Percentiles rank a stretch among this genome's conserved stretches.
phyloP scores from a whole-genome alignment of 1,139 yeast species.

The Yamadazyma blattariae region DNA sequence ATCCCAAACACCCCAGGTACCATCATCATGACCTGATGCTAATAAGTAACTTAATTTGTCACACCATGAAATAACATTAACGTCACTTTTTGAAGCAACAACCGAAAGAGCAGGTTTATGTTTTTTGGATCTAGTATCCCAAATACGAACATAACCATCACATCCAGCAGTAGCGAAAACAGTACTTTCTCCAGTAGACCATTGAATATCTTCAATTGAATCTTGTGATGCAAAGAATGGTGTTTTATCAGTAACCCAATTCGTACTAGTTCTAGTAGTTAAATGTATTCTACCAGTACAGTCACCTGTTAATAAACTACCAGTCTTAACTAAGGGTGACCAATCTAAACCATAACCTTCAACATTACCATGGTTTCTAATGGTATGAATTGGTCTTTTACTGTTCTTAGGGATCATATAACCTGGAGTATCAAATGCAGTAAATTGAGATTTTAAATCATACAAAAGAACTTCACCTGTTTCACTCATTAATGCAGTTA shows the following conservation, averaged over 20 bases:
- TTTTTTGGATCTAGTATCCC: constrained; percentile 95
- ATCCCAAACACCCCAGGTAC: constrained; percentile 98
- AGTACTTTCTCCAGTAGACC: constrained; percentile 90
- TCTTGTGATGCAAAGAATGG: constrained; percentile 71
- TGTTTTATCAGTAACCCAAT: constrained; percentile 84
- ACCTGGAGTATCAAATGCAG: constrained; percentile 88
- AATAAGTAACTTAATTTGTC: constrained; percentile 78
- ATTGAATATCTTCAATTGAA: constrained; percentile 93
- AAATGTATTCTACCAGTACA: constrained; percentile 76
- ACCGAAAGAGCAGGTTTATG: constrained; percentile 89
- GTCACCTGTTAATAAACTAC: constrained; percentile 87
- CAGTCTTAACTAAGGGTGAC: constrained; percentile 83
- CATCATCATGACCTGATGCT: constrained; percentile 97
- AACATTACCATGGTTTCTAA: constrained; percentile 85
- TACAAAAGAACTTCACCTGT: constrained; percentile 85
- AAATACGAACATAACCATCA: constrained; percentile 88
- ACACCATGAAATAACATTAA: constrained; percentile 97
- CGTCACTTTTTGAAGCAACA: constrained; percentile 78
- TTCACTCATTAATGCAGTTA: constrained; percentile 88
- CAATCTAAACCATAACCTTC: constrained; percentile 98
- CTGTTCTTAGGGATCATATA: constrained; percentile 71
- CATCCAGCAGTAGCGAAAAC: constrained; percentile 93
- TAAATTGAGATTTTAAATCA: constrained; percentile 72
- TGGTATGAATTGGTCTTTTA: constrained; percentile 82
- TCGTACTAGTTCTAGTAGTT: constrained; percentile 72